phyloP scores from a whole-genome alignment of 202 grass and related monocot species.

The Zoysia matrella region DNA sequence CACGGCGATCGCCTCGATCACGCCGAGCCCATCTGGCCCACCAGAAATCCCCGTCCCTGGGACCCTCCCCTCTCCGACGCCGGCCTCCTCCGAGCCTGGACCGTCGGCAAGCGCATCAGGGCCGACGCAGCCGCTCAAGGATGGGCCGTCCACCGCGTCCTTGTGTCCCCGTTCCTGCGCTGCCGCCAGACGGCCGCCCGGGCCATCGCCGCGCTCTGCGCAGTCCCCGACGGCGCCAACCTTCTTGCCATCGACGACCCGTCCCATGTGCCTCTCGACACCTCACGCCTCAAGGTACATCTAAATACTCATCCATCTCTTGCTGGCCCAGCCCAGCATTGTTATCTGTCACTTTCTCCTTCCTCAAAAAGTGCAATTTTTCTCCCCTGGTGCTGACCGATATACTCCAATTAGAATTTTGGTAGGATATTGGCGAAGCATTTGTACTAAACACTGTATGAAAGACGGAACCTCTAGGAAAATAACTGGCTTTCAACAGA shows the following conservation, averaged over 20 bases:
- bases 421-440: too few species aligned
- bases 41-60: slow-evolving; percentile 61
- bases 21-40: slow-evolving; percentile 64
- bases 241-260: slow-evolving; percentile 48
- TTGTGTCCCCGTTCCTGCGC: slow-evolving; percentile 88
- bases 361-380: too few species aligned
- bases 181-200: slow-evolving; percentile 81
- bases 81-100: slow-evolving; percentile 69
- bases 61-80: slow-evolving; percentile 69
- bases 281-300: too few species aligned
- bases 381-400: too few species aligned
- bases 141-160: slow-evolving; percentile 57
- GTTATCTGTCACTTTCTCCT: too few species aligned
- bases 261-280: slow-evolving; percentile 1
- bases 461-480: too few species aligned
- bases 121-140: slow-evolving; percentile 35
- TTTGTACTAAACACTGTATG: too few species aligned
- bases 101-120: slow-evolving; percentile 63
- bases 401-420: too few species aligned
- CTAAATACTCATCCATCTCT: too few species aligned
- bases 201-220: slow-evolving; percentile 61
- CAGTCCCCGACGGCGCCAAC: slow-evolving; percentile 54
- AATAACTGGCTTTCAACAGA: too few species aligned
- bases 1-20: slow-evolving; percentile 90
- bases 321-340: too few species aligned